Evolutionary conservation across 2,329 filamentous ascomycete species (phyloP).

Genomic region (Aspergillus pseudotamarii): DNA sequence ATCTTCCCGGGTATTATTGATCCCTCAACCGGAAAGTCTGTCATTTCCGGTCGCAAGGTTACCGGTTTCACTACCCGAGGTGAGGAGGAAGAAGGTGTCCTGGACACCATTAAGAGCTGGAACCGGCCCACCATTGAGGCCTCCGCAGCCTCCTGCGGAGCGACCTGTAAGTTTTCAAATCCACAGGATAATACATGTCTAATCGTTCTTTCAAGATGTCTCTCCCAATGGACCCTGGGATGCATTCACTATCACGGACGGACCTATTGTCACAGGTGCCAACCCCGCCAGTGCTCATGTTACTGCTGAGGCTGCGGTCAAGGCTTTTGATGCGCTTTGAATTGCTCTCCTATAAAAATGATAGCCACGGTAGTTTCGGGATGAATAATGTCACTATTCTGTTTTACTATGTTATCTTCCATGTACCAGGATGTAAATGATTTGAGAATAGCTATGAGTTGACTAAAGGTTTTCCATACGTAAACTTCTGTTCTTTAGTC

Average conservation of each 20-base stretch:
- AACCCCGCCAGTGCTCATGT: slow-evolving; percentile 39
- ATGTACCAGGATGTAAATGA: background rate
- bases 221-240: slow-evolving; percentile 10
- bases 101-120: slow-evolving; percentile 39
- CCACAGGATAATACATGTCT: background rate
- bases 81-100: slow-evolving; percentile 38
- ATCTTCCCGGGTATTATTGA: slow-evolving; percentile 43
- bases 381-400: background rate
- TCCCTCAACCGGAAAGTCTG: slow-evolving; percentile 31
- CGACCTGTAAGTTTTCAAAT: slow-evolving; percentile 29
- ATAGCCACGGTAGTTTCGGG: background rate
- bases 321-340: slow-evolving; percentile 28
- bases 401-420: background rate
- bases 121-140: slow-evolving; percentile 36
- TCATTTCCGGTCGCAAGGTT: slow-evolving; percentile 38
- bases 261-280: slow-evolving; percentile 38
- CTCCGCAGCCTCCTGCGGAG: slow-evolving; percentile 31
- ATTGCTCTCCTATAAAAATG: background rate
- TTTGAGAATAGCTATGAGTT: background rate
- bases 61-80: slow-evolving; percentile 44
- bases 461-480: background rate
- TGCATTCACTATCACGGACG: slow-evolving; percentile 35
- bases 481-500: too few relatives aligned
- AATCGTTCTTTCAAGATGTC: background rate
- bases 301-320: slow-evolving; percentile 34